Percentiles rank a stretch among this genome's conserved stretches.
Conservation (phyloP, 371 early-diverging fungal species). For the Zychaea mexicana region DNA sequence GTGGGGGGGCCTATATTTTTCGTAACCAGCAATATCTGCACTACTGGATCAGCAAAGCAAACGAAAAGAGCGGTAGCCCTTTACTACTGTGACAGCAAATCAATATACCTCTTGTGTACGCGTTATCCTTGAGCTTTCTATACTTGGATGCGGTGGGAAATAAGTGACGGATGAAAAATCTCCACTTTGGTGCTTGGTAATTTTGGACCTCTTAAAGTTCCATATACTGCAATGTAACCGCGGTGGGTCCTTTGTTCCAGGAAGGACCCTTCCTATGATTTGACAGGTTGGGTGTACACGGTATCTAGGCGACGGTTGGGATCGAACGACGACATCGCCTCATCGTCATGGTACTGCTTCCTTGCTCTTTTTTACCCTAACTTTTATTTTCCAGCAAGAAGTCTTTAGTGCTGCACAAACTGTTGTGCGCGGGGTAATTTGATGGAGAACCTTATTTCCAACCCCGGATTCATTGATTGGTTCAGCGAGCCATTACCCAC, state of each 20-base stretch:
- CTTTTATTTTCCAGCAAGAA: no score
- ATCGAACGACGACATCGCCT: no score
- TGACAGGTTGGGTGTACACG: constrained; percentile 6
- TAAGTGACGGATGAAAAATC: no score
- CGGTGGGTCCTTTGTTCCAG: constrained; percentile 11
- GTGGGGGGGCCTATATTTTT: no score
- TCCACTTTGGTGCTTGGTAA: neutral
- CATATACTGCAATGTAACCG: constrained; percentile 20
- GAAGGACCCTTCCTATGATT: constrained; percentile 18
- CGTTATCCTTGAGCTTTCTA: neutral
- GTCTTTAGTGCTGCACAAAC: neutral
- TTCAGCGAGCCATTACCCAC: neutral
- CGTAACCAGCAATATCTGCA: no score
- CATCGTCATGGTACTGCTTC: neutral
- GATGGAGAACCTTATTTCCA: neutral
- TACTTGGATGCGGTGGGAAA: no score
- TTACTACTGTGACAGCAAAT: neutral
- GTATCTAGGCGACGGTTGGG: neutral
- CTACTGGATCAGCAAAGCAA: neutral
- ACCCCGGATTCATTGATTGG: constrained; percentile 4
- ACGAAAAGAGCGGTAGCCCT: neutral
- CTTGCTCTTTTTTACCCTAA: neutral
- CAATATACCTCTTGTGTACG: neutral
- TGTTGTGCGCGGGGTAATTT: neutral
- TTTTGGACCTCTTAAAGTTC: neutral